Evolutionary conservation across 495 filamentous ascomycete genomes (phyloP), one percentile per base, ranked within the genome.

Genomic region (Aspergillus bridgeri): DNA sequence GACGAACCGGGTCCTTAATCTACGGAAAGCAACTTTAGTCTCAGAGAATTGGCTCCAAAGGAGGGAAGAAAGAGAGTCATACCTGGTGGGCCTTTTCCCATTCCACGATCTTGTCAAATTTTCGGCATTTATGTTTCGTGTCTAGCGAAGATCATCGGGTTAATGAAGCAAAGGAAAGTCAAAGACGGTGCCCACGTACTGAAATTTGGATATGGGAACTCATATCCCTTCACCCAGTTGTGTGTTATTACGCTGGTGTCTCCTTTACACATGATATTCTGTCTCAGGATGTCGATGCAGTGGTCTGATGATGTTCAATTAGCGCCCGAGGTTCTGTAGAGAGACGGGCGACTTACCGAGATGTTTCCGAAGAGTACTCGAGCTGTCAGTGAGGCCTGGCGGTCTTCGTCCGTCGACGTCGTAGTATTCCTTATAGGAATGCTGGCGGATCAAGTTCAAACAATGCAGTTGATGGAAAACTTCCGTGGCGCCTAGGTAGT

Each of bases 401-500:
- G 42, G 42, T 53, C 23, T 38, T 33, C 49, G 6, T 60, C 24
- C 20, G 7, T 22, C 38, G 19, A 45, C 42, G 15, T 45, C 42
- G 19, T 45, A 45, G 17, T 45, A 45, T 20, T 45, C 42, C 9
- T 52, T n/a, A 27, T 42, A 22, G 20, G 58, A 27, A 21, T 23
- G 33, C 22, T 21, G 47, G 38, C 52, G 56, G 22, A 51, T 13
- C 48, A 51, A 8, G 13, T 57, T 57, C 54, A 58, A 22, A 52
- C 79, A 81, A 57, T 81, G 78, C 3, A 80, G 60, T 53, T 81
- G 78, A 58, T 81, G 79, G 23, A 80, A 65, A 0, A 77, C 75
- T 60, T 80, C 78, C 17, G 79, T 70, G 49, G 75, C 76, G 7
- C 73, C 74, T 3, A 74, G 62, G 22, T 58, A 58, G 11, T 25